Evolutionary conservation across 164 flowering plant genomes (phyloP).

Genomic region (Tetracentron sinense): DNA sequence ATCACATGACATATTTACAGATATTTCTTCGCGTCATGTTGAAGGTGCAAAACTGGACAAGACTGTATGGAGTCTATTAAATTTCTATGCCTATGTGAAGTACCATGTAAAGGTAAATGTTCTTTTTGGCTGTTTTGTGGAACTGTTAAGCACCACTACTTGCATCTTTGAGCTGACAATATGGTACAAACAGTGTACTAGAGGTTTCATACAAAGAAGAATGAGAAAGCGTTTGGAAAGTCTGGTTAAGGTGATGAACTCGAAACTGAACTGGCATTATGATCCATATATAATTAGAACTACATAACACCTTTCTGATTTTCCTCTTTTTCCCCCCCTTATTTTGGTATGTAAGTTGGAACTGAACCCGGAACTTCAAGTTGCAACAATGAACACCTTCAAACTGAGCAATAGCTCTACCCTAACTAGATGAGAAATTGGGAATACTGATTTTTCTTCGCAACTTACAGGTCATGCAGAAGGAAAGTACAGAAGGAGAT

Average conservation of each 20-base stretch:
- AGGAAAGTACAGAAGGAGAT: constrained; percentile 28
- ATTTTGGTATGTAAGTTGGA: background rate
- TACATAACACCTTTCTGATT: background rate
- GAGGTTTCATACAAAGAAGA: constrained; percentile 74
- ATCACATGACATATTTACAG: constrained; percentile 28
- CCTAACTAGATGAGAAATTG: background rate
- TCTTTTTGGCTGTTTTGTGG: background rate
- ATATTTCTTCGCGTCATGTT: constrained; percentile 58
- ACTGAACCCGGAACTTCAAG: background rate
- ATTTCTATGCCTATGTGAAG: constrained; percentile 70
- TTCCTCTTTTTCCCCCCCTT: background rate
- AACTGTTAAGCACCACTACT: background rate
- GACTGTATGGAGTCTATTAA: constrained; percentile 66
- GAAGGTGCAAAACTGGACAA: constrained; percentile 53
- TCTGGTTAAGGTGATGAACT: constrained; percentile 56
- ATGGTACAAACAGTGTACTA: constrained; percentile 46
- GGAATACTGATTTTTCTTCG: constrained; percentile 11
- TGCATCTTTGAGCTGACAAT: constrained; percentile 12
- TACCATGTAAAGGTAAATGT: constrained; percentile 67
- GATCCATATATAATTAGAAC: background rate
- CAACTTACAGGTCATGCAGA: constrained; percentile 46
- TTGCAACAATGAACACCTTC: background rate
- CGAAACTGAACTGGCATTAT: background rate
- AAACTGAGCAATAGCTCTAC: background rate
- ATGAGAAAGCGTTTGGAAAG: constrained; percentile 60